These are phyloP conservation scores for Nepenthes gracilis DNA, from an alignment of 148 eudicot species.

Conservation along the genomic window DNA sequence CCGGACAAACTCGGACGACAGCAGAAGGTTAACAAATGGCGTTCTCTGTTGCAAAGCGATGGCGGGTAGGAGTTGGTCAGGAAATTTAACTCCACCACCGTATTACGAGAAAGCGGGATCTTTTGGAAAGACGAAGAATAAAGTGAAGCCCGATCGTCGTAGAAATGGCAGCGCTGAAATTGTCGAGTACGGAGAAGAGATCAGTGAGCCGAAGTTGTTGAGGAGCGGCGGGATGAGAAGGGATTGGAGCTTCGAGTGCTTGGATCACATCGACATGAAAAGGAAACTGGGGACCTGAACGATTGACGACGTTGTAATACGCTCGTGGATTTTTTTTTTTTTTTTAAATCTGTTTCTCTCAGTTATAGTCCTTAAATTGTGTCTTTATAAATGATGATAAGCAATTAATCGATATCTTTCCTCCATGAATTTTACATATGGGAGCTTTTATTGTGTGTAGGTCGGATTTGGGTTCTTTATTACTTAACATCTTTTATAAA, in stretches of 20 bases:
- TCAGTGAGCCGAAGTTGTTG: constrained; percentile 35
- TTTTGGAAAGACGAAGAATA: background rate
- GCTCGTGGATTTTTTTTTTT: too few species aligned
- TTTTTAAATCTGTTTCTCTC: too few species aligned
- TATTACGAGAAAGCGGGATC: constrained; percentile 1
- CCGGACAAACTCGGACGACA: constrained; percentile 28
- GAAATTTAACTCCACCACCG: constrained; percentile 21
- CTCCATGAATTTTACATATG: too few species aligned
- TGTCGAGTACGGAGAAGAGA: constrained; percentile 3
- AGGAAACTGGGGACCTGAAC: constrained; percentile 8
- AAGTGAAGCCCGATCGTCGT: constrained; percentile 9
- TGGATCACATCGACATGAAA: constrained; percentile 13
- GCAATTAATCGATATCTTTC: too few species aligned
- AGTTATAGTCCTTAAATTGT: too few species aligned
- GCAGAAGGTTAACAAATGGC: background rate
- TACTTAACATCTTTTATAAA: too few species aligned
- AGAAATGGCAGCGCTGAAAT: constrained; percentile 14
- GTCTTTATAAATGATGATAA: too few species aligned
- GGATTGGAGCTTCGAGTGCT: constrained; percentile 86
- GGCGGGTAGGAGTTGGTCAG: constrained; percentile 36
- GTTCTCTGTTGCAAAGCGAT: constrained; percentile 9
- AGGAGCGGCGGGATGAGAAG: constrained; percentile 72
- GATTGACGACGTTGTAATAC: too few species aligned
- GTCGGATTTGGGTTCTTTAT: too few species aligned
- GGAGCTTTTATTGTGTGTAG: too few species aligned